Evolutionary conservation across 2,329 filamentous ascomycete species (phyloP), one percentile per base, ranked within the genome.

Genomic region (Penicillium sp.): DNA sequence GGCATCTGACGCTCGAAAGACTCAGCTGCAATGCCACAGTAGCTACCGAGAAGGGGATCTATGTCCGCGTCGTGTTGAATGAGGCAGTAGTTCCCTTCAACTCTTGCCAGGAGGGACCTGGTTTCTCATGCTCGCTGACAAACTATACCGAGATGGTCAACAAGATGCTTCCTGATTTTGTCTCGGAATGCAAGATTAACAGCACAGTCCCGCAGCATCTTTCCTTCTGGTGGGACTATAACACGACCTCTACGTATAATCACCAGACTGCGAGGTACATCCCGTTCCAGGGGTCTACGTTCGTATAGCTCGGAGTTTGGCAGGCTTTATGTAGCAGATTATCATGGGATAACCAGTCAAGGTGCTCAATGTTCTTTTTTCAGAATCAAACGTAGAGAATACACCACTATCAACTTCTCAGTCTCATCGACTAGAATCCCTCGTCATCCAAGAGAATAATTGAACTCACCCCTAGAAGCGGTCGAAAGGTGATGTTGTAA

Each of bases 1-100:
- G 66, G 6, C 66, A 65, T 14, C 57, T 69, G n/a, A 68, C 60
- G 1, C 61, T 69, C 11, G 66, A 69, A 37, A 61, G 66, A 24
- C 37, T 69, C 19, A 64, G 59, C 52, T 69, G 66, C 44, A 64
- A 61, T 33, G 52, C 51, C 10, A 66, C 64, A 1, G 61, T 55
- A 1, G 19, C 62, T 22, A 57, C 61, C 0, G 33, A 59, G 4
- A 57, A 50, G 2, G 66, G 66, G 0, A 53, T 33, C 13, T 69
- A 66, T 11, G 63, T 69, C 3, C 65, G 66, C 3, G 13, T 68
- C 1, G 58, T 68, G 1, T 54, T 69, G 6, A 69, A 69, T 11
- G 65, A 69, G 44, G 67, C 65, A 6, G 66, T 69, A 0, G 61
- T 69, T 10, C 63, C 62, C 3, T 59, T 61, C 18, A 55, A 54